phyloP scores from a whole-genome alignment of 148 eudicot genomes.

The Linanthus parryae region DNA sequence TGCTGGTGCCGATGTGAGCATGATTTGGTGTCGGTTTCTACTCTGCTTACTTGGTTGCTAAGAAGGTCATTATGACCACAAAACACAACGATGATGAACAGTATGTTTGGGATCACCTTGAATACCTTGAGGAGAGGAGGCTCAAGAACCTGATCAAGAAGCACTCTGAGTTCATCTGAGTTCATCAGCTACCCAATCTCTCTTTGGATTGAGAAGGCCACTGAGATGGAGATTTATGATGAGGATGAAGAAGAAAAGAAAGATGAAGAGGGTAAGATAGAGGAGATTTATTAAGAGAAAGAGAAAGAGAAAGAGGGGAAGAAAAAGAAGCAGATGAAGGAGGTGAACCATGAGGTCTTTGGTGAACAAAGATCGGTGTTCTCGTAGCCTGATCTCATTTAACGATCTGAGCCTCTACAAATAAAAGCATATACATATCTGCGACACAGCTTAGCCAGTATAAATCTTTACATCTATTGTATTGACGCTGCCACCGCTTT shows the following conservation, averaged over 20 bases:
- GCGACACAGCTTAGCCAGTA: too few species aligned
- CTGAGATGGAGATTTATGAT: slow-evolving; percentile 80
- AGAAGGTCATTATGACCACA: slow-evolving; percentile 79
- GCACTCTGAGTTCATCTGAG: slow-evolving; percentile 87
- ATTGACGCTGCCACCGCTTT: too few species aligned
- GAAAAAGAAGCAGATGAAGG: slow-evolving; percentile 78
- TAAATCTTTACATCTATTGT: too few species aligned
- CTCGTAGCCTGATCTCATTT: too few species aligned
- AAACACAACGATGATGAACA: slow-evolving; percentile 92
- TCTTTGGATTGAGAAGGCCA: slow-evolving; percentile 88
- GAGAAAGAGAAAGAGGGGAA: slow-evolving; percentile 50
- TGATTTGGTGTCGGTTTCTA: slow-evolving; percentile 96
- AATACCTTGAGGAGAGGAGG: slow-evolving; percentile 84
- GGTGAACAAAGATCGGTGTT: too few species aligned
- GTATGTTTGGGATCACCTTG: slow-evolving; percentile 84
- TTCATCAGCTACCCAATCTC: slow-evolving; percentile 92
- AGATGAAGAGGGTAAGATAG: slow-evolving; percentile 71
- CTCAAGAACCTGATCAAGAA: slow-evolving; percentile 90
- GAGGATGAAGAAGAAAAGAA: slow-evolving; percentile 91
- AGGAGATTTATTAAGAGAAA: slow-evolving; percentile 75
- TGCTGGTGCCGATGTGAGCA: slow-evolving; percentile 94
- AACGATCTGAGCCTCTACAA: too few species aligned
- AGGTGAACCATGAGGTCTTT: slow-evolving; percentile 51
- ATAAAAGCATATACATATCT: too few species aligned
- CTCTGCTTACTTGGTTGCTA: slow-evolving; percentile 86